These are phyloP conservation scores for Chaetoceros tenuissimus DNA, from an alignment of 108 stramenopile genomes.

Conservation along the genomic window DNA sequence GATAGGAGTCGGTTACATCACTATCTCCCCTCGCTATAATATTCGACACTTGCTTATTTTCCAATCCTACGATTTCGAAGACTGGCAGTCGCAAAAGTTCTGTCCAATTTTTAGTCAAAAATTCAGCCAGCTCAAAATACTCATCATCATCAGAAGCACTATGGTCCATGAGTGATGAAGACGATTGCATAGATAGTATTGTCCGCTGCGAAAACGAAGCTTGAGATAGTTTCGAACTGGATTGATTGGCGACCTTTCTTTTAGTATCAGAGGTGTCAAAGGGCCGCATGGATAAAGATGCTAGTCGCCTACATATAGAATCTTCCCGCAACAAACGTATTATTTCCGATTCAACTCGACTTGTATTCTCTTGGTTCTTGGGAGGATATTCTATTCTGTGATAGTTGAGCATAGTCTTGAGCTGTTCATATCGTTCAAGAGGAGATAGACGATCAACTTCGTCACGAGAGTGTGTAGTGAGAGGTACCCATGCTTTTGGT, in stretches of 20 bases:
- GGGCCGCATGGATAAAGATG: conserved; percentile 13
- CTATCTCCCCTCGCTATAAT: background rate
- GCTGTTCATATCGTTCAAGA: background rate
- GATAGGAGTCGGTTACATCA: background rate
- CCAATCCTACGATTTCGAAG: too few relatives aligned
- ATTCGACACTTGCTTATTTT: background rate
- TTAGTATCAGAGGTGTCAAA: too few relatives aligned
- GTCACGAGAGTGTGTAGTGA: background rate
- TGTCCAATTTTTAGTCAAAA: background rate
- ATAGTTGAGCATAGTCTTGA: background rate
- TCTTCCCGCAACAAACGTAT: background rate
- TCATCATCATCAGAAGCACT: background rate
- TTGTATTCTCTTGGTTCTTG: background rate
- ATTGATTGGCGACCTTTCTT: too few relatives aligned
- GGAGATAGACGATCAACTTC: background rate
- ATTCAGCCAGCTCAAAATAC: background rate
- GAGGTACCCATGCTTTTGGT: too few relatives aligned
- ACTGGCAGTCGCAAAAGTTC: background rate
- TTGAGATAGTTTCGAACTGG: too few relatives aligned
- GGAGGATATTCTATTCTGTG: background rate
- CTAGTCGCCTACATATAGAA: conserved; percentile 12
- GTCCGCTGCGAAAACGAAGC: too few relatives aligned
- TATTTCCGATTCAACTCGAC: too few relatives aligned
- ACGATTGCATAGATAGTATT: background rate
- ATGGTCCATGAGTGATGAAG: background rate